These are phyloP conservation scores for Malus hybrid DNA, from an alignment of 331 rosid genomes.

Conservation along the genomic window DNA sequence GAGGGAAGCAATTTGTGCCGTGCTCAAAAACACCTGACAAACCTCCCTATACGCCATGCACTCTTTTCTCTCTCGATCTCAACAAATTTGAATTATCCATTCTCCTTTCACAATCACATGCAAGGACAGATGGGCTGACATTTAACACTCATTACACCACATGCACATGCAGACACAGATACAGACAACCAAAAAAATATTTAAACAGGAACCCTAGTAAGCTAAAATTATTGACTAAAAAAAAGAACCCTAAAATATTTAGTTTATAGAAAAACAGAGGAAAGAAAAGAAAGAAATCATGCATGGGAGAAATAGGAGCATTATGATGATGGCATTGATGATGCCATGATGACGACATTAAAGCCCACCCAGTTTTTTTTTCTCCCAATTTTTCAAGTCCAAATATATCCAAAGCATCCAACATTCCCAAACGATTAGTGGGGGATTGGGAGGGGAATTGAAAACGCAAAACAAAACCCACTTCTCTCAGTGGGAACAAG, in stretches of 20 bases:
- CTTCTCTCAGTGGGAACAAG: conserved; percentile 65
- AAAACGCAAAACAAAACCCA: conserved; percentile 30
- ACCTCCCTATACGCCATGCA: conserved; percentile 45
- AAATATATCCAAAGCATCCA: background rate
- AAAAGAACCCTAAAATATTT: background rate
- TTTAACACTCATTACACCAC: conserved; percentile 69
- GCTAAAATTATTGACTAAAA: background rate
- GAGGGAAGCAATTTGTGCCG: background rate
- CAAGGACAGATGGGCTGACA: conserved; percentile 87
- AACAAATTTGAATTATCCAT: conserved; percentile 35
- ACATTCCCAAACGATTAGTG: conserved; percentile 38
- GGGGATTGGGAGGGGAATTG: conserved; percentile 37
- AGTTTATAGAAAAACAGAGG: background rate
- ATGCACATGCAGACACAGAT: conserved; percentile 67
- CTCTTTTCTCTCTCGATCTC: conserved; percentile 38
- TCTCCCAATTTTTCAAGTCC: background rate
- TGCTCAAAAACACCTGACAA: conserved; percentile 39
- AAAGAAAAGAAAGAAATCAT: background rate
- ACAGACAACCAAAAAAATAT: background rate
- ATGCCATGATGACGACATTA: conserved; percentile 67
- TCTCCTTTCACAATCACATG: conserved; percentile 58
- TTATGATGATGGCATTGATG: conserved; percentile 62
- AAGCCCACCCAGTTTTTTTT: background rate
- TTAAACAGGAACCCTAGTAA: background rate
- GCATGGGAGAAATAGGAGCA: background rate